Evolutionary conservation across 2,329 filamentous ascomycete genomes (phyloP), one percentile per base, ranked within the genome.

Genomic region (Coleophoma crateriformis): DNA sequence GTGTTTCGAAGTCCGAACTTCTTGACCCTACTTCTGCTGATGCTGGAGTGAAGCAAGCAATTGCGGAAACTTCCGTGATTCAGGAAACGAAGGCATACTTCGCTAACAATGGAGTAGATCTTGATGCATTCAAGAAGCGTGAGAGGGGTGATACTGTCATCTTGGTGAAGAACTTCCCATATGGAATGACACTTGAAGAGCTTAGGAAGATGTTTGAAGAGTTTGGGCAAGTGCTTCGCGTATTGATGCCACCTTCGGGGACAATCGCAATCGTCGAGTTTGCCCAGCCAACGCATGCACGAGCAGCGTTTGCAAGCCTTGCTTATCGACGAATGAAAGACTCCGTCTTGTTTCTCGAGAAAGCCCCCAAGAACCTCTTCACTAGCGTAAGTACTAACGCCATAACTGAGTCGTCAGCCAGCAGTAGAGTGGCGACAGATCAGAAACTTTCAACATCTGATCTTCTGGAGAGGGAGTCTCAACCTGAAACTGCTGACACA

Each of bases 21-120:
- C 77, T 99, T 42, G 92, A 99, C 69, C 94, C 92, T n/a, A 96
- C 92, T 4, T 96, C 89, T 51, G 84, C 92, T 49, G 90, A 96
- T 69, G 90, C 92, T 51, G 92, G 89, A 41, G 88, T 99, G 50
- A 96, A 95, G 73, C 94, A 97, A 74, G 94, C 94, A 10, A 87
- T 96, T 67, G 94, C 92, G 40, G 94, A 99, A 74, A 97, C 92
- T 19, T 87, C 94, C 55, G 82, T 96, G 58, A 97, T 99, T 51
- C 90, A 96, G 70, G 94, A 97, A 68, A 96, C 90, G 2, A 97
- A 96, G 69, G 77, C 86, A 10, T 99, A 95, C 70, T 96, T 99
- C 64, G 76, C 79, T 47, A 79, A 85, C 41, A 89, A 96, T 57
- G 92, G 92, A 34, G 88, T 97, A 19, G 90, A 97, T 67, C 76